Evolutionary conservation across 1,284 basidiomycete genomes (phyloP), one percentile per base, ranked within the genome.

Genomic region (Boletus calvinii): DNA sequence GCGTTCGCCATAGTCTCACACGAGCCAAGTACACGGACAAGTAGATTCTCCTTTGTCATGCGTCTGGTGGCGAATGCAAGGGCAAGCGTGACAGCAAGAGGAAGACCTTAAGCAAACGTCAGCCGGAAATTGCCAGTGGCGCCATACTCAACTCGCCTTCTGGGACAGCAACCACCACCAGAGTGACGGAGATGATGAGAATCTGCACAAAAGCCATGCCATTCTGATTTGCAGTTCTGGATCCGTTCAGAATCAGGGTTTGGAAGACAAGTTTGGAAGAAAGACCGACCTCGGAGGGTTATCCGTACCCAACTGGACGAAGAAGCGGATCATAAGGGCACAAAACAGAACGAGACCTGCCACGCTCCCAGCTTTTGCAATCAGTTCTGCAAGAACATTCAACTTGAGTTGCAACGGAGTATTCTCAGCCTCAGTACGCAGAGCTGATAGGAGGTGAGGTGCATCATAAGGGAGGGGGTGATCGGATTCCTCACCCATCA

Each of bases 1-100:
- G 94, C 92, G 67, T 98, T 98, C 31, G 92, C 96, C 95, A 98
- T 99, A 7, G 93, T 98, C 77, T 98, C 96, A 72, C 96, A 99
- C 24, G 93, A 94, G 12, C 93, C 91, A 32, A 99, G 83, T 3
- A 98, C 89, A 58, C 96, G 93, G 17, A 99, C 96, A 43, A 99
- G 84, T 0, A 99, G 77, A 56, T 96, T 96, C 70, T 94, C 90
- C 66, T 87, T 83, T 17, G 94, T 93, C 96, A 99, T 99, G 26
- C 95, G 86, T 67, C 92, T 95, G 42, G 96, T 99, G 0, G 96
- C 96, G 66, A 98, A 98, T 0, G 96, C 93, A 22, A 99, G 78
- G 0, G 97, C 96, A 39, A 99, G 83, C 0, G 95, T 98, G 52
- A 98, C 94, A 43, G 97, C 97, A 46, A 99, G 80, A 12, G 96